Conservation (phyloP, 169 alveolate species). For the Plasmodium fragile region DNA sequence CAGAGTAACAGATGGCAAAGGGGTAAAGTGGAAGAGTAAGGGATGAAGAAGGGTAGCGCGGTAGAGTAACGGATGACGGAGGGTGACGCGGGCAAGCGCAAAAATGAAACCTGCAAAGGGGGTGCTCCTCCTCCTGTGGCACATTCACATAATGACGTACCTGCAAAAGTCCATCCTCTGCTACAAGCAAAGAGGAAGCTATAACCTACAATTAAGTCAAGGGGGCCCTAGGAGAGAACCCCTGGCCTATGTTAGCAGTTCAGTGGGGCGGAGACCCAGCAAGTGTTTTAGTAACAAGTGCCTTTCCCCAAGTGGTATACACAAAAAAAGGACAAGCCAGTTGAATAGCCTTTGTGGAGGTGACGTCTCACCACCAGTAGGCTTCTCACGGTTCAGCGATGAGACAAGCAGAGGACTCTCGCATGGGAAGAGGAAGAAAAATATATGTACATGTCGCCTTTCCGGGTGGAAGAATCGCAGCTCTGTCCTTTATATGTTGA, state of each 20-base stretch:
- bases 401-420: background rate
- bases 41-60: background rate
- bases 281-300: background rate
- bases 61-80: background rate
- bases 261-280: background rate
- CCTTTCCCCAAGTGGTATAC: background rate
- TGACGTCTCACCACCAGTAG: background rate
- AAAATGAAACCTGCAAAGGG: slow-evolving; percentile 1
- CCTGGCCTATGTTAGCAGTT: background rate
- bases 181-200: background rate
- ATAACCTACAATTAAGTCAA: background rate
- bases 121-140: background rate
- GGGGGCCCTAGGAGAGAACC: background rate
- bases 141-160: background rate
- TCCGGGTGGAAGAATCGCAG: background rate
- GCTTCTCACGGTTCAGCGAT: background rate
- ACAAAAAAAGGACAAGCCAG: background rate
- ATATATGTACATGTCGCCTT: background rate
- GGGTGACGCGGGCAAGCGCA: background rate
- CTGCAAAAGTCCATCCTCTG: background rate
- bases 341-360: background rate
- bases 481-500: background rate
- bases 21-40: background rate
- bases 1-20: background rate
- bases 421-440: background rate